Evolutionary conservation across 1,139 yeast genomes (phyloP).

Genomic region (Spathaspora sp.): DNA sequence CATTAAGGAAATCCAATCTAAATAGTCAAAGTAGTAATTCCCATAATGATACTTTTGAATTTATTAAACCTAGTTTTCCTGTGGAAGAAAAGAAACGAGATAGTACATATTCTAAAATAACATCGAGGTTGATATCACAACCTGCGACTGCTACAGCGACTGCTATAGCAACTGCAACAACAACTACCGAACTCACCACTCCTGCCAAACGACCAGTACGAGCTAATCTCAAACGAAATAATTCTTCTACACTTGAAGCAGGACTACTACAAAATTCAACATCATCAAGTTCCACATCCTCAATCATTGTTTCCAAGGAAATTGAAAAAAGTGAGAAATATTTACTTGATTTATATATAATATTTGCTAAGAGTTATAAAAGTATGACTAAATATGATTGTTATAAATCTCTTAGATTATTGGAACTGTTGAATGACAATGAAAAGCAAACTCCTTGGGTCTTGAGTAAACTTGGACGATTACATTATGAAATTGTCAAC

Average conservation of each 20-base stretch:
- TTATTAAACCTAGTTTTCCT: constrained; percentile 37
- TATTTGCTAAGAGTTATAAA: constrained; percentile 65
- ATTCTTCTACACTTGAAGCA: constrained; percentile 19
- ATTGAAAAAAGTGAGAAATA: constrained; percentile 44
- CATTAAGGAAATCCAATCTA: constrained; percentile 43
- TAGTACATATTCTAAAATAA: constrained; percentile 45
- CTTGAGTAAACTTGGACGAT: constrained; percentile 70
- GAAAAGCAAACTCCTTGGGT: constrained; percentile 87
- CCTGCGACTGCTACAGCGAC: constrained; percentile 1
- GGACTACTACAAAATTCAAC: constrained; percentile 8
- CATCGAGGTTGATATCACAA: constrained; percentile 42
- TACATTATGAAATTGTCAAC: constrained; percentile 85
- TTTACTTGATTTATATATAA: constrained; percentile 52
- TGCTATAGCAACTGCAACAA: neutral
- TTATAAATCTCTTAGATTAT: constrained; percentile 70
- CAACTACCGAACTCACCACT: constrained; percentile 5
- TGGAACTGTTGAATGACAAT: constrained; percentile 60
- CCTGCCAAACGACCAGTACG: constrained; percentile 13
- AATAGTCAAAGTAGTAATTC: constrained; percentile 12
- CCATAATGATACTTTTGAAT: constrained; percentile 21
- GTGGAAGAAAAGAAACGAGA: constrained; percentile 21
- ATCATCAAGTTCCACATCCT: constrained; percentile 6
- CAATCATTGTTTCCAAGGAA: constrained; percentile 24
- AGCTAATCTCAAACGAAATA: constrained; percentile 28
- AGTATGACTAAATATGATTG: constrained; percentile 73